phyloP scores from a whole-genome alignment of 306 rosid genomes.

The Neltuma alba region DNA sequence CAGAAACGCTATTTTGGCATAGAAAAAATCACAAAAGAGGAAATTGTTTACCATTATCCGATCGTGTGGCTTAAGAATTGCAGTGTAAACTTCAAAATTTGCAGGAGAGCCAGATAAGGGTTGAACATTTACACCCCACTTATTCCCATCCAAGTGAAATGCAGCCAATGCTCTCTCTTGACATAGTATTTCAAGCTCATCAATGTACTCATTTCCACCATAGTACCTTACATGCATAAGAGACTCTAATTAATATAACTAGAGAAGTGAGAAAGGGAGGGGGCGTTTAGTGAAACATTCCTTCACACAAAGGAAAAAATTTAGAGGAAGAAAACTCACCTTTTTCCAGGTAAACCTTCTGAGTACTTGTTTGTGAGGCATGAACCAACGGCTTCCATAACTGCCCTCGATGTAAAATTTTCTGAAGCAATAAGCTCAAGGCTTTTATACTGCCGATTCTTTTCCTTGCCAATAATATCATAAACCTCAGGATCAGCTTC shows the following conservation, averaged over 20 bases:
- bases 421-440: constrained; percentile 98
- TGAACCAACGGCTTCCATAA: constrained; percentile 98
- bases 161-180: constrained; percentile 90
- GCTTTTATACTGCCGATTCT: constrained; percentile 80
- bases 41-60: constrained; percentile 77
- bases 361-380: constrained; percentile 96
- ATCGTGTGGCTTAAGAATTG: constrained; percentile 89
- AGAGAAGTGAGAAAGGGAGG: background rate
- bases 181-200: constrained; percentile 85
- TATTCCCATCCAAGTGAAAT: constrained; percentile 66
- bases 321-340: constrained; percentile 46
- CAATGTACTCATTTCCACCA: constrained; percentile 94
- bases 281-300: constrained; percentile 1
- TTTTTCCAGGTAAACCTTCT: constrained; percentile 95
- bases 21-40: constrained; percentile 1
- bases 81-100: constrained; percentile 93
- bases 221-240: constrained; percentile 63
- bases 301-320: background rate
- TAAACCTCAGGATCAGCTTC: constrained; percentile 89
- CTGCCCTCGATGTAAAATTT: constrained; percentile 90
- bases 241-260: constrained; percentile 20
- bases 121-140: constrained; percentile 99
- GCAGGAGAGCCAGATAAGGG: constrained; percentile 97
- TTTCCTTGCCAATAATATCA: constrained; percentile 69
- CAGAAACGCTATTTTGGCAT: background rate